Percentiles rank a stretch among this genome's conserved stretches.
phyloP scores from a whole-genome alignment of 176 grass and related monocot genomes.

The Microstegium vimineum region DNA sequence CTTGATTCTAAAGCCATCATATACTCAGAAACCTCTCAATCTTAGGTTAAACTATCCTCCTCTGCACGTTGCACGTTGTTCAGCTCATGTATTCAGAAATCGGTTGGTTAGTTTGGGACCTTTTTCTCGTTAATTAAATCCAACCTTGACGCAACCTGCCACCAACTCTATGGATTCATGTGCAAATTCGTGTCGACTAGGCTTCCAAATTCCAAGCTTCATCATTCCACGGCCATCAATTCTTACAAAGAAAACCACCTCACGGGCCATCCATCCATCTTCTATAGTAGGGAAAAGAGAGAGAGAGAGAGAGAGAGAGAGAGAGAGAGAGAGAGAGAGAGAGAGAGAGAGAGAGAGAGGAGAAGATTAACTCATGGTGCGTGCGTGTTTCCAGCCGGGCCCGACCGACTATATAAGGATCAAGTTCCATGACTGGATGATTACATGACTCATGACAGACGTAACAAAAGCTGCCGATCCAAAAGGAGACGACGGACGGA shows the following conservation, averaged over 20 bases:
- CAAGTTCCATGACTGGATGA: not conserved
- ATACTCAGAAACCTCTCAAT: not conserved
- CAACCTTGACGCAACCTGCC: too few relatives aligned
- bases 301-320: too few relatives aligned
- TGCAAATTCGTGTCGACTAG: not conserved
- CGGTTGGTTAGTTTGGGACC: not conserved
- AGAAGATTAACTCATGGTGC: too few relatives aligned
- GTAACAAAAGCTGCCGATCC: not conserved
- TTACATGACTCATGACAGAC: not conserved
- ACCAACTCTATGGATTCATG: not conserved
- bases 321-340: too few relatives aligned
- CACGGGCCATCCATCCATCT: too few relatives aligned
- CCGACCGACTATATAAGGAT: too few relatives aligned
- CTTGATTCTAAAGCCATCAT: not conserved
- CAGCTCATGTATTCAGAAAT: not conserved
- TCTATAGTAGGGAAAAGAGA: too few relatives aligned
- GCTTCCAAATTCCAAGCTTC: not conserved
- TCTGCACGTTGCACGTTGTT: not conserved
- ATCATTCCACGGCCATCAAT: not conserved
- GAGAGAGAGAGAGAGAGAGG: too few relatives aligned
- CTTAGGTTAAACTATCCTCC: not conserved
- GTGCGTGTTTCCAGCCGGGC: too few relatives aligned
- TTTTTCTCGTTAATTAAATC: not conserved
- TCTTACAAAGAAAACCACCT: not conserved
- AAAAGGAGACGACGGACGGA: not conserved